These are phyloP conservation scores for Globisporangium rhizosaccharum DNA, from an alignment of 352 stramenopile genomes.

Conservation along the genomic window DNA sequence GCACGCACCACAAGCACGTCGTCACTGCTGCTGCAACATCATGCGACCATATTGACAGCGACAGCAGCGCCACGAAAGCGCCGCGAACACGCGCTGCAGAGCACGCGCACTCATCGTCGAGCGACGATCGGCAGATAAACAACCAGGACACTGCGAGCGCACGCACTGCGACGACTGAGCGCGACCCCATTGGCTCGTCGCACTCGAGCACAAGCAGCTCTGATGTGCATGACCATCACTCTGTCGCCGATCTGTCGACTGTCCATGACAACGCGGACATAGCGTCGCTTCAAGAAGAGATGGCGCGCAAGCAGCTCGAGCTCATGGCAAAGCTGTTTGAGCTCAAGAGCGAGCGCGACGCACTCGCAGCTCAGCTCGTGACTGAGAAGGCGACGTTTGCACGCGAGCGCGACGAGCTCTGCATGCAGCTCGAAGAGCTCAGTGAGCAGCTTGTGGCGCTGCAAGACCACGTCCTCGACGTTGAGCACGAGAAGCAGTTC, in stretches of 20 bases:
- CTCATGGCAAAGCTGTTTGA: constrained; percentile 25
- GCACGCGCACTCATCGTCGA: too few species aligned
- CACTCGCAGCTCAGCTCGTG: constrained; percentile 13
- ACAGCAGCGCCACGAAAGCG: background rate
- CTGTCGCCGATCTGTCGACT: too few species aligned
- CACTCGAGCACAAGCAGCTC: background rate
- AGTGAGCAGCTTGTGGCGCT: constrained; percentile 5
- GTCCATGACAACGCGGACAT: background rate
- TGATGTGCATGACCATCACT: background rate
- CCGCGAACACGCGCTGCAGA: too few species aligned
- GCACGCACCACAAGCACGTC: background rate
- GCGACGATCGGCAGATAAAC: background rate
- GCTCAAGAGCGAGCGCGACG: constrained; percentile 16
- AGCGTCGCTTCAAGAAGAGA: background rate
- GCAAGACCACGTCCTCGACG: constrained; percentile 12
- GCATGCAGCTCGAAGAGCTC: constrained; percentile 16
- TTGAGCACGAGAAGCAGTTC: constrained; percentile 28
- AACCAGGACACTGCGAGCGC: constrained; percentile 8
- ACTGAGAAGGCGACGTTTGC: constrained; percentile 17
- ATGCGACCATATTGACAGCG: background rate
- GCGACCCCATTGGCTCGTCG: background rate
- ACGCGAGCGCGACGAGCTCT: constrained; percentile 14
- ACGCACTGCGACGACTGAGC: constrained; percentile 4
- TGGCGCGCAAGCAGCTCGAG: constrained; percentile 17
- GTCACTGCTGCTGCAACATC: background rate